Conservation (phyloP, 345 rosid species). For the Citrus australasica region DNA sequence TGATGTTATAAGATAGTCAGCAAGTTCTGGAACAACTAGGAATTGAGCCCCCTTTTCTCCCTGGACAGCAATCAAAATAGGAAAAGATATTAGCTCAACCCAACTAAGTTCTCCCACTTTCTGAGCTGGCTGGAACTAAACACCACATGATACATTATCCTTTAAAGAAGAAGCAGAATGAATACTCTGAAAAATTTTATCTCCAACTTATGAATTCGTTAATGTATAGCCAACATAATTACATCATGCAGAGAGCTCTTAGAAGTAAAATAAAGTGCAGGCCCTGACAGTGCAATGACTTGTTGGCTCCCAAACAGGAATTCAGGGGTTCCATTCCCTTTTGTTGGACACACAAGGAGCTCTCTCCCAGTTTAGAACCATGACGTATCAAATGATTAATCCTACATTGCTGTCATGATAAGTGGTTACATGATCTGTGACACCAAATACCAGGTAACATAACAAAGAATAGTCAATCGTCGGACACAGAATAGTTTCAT, state of each 20-base stretch:
- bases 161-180: background rate
- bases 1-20: conserved; percentile 64
- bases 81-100: background rate
- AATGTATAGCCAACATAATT: background rate
- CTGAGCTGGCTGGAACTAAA: background rate
- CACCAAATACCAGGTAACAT: background rate
- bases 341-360: background rate
- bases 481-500: background rate
- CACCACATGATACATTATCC: background rate
- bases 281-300: background rate
- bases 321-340: background rate
- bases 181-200: background rate
- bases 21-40: conserved; percentile 83
- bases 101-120: background rate
- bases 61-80: conserved; percentile 32
- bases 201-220: background rate
- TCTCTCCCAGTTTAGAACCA: background rate
- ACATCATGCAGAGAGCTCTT: background rate
- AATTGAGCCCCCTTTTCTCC: conserved; percentile 87
- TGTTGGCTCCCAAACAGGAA: background rate
- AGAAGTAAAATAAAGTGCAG: background rate
- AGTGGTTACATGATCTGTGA: background rate
- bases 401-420: background rate
- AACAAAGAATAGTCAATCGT: background rate
- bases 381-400: background rate